Evolutionary conservation across 768 basidiomycete species (phyloP).

Genomic region (Rhizopogon salebrosus): DNA sequence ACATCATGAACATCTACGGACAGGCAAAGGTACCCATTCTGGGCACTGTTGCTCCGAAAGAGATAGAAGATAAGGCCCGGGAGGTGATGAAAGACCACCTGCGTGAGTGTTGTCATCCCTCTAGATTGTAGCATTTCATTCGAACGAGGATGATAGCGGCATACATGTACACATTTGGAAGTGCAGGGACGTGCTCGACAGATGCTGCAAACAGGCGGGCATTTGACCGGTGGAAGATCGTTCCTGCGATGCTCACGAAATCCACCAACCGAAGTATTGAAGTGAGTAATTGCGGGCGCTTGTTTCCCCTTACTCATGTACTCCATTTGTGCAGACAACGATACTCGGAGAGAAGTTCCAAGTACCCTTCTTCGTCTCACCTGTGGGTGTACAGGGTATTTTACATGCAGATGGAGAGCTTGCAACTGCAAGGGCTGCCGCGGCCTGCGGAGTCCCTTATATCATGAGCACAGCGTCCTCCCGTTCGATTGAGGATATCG

Average conservation of each 20-base stretch:
- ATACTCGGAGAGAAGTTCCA: slow-evolving; percentile 64
- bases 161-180: slow-evolving; percentile 74
- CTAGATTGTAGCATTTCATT: background rate
- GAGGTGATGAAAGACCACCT: slow-evolving; percentile 55
- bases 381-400: slow-evolving; percentile 77
- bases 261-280: slow-evolving; percentile 54
- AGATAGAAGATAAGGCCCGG: slow-evolving; percentile 62
- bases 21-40: slow-evolving; percentile 24
- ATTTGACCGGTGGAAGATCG: slow-evolving; percentile 63
- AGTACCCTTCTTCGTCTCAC: slow-evolving; percentile 60
- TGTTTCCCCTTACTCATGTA: background rate
- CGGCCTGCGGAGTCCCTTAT: slow-evolving; percentile 56
- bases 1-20: slow-evolving; percentile 16
- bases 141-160: slow-evolving; percentile 36
- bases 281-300: slow-evolving; percentile 30
- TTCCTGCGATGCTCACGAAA: slow-evolving; percentile 76
- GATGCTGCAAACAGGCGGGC: slow-evolving; percentile 60
- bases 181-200: slow-evolving; percentile 68
- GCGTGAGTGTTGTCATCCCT: slow-evolving; percentile 30
- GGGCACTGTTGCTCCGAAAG: slow-evolving; percentile 56
- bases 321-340: slow-evolving; percentile 43
- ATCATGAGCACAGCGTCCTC: slow-evolving; percentile 74
- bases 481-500: slow-evolving; percentile 76
- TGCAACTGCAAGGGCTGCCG: slow-evolving; percentile 62
- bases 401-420: slow-evolving; percentile 69